Evolutionary conservation across 1,284 basidiomycete genomes (phyloP), one percentile per base, ranked within the genome.

Genomic region (Naganishia sp.): DNA sequence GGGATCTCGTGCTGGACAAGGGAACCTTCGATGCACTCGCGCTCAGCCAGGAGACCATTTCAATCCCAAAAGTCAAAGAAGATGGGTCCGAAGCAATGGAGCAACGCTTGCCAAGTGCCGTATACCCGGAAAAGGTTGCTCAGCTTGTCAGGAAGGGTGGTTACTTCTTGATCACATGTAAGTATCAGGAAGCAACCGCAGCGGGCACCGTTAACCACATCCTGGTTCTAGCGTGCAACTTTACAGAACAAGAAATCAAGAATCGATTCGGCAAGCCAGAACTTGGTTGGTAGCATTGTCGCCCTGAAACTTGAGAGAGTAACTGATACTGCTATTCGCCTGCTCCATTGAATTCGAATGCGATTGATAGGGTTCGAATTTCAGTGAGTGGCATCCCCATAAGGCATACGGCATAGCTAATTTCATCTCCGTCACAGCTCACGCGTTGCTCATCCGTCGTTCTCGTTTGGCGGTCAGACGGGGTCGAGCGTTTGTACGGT

Each of bases 1-100:
- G 79, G 79, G 78, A 80, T 69, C 67, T 80, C 39, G 79, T 80
- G 1, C 55, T 80, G 70, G 79, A 80, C 67, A 80, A 80, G 69
- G 79, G 79, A 13, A 80, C 79, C 17, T 80, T 74, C 66, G 79
- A 80, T 69, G 79, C 79, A 2, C 67, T 80, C 9, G 76, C 75
- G 43, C 70, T 80, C 13, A 73, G 71, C 23, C 67, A 73, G 28
- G 75, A 77, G 18, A 61, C 58, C 21, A 39, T 61, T 28, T 65
- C 66, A 2, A 72, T 80, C 0, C 67, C 65, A 6, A 32, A 10
- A 18, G 41, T 32, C 6, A 47, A 28, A 2, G 35, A 11, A 5
- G 47, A 49, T 53, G 66, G 66, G 5, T 41, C 47, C 5, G 65
- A 62, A 17, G 28, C 21, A 28, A 41, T 60, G 15, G 73, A 73